Base-by-base conservation (phyloP, 805 yeast species). In the Starmerella floris region DNA sequence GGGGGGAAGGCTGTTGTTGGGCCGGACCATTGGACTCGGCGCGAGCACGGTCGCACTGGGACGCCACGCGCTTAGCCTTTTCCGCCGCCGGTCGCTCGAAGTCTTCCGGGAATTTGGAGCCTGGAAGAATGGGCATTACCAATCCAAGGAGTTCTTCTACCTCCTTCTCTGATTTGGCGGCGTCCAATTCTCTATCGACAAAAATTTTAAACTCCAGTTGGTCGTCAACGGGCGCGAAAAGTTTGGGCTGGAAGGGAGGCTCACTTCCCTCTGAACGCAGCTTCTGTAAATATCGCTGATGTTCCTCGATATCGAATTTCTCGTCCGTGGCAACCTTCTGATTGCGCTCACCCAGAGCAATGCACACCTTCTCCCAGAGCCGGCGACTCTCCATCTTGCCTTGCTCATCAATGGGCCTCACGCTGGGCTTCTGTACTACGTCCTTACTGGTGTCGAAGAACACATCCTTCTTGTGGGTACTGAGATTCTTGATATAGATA, bases 291-390 rank as follows among this genome's bases (percentile, higher is more conserved):
- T 63, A 63, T 58, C 98, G 73, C 64, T 91, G 98, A n/a, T 69
- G 69, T 47, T 83, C 81, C 63, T 91, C 98, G 42, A 91, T 83
- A 52, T 74, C 73, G 57, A 68, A 80, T 62, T 91, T 91, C 57
- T 85, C 95, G 25, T 77, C 80, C 0, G 98, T 91, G 1, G 97
- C 97, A 3, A 67, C 64, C 16, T 67, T 70, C 60, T 91, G 98
- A 58, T 91, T 75, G 50, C 94, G 72, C 30, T 66, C 59, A 3
- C 79, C 79, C n/a, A 91, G 66, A 0, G 94, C 96, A 48, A 74
- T 76, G 11, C 83, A 72, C 1, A 93, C 95, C 32, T 77, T 68
- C 36, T 72, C 64, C 98, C 98, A 91, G 37, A 91, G 63, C 44
- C 70, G 74, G 54, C 94, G 69, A 13, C 94, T 80, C 62, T 91